Evolutionary conservation across 108 stramenopile genomes (phyloP), one percentile per base, ranked within the genome.

Genomic region (Pseudonitzschia multiseries): DNA sequence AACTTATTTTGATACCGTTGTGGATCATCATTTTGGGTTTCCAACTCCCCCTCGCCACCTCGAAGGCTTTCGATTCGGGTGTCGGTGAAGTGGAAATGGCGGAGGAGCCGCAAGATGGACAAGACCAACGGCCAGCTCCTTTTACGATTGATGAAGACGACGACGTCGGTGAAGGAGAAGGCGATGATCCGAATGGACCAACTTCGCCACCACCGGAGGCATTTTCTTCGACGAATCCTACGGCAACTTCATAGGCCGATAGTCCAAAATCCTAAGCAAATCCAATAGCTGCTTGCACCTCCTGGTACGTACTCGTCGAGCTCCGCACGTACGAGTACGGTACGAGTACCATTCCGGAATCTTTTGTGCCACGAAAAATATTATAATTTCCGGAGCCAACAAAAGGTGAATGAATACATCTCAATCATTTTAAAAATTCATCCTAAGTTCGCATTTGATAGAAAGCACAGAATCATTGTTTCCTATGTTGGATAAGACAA

Each of bases 11-110:
- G 32, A 79, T 79, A 29, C 79, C 79, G 4, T 27, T 52, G 15
- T 79, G 79, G 79, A 62, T 79, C 29, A 54, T 79, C 0, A 60
- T 48, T 46, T 21, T 79, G 60, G 72, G 73, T 14, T 66, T 79
- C 22, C 65, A 67, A 36, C 41, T 79, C 14, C 73, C 73, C n/a
- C 14, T 46, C 17, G 73, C 73, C 17, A 20, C 13, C 1, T 26
- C 46, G 40, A 71, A 71, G 69, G 26, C 21, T 21, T 51, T 46
- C 27, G 54, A 43, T 42, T 32, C 50, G 28, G 65, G 33, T 56
- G 72, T 20, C 8, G 26, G 44, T 22, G 43, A 29, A 48, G 6
- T 50, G 6, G 44, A 67, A 50, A 9, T 48, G 8, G 40, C 46
- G 33, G 61, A 62, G 40, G 2, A 8, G 0, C 46, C 4, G 18